Evolutionary conservation across 1,284 basidiomycete genomes (phyloP), one percentile per base, ranked within the genome.

Genomic region (Rhodotorula sp.): DNA sequence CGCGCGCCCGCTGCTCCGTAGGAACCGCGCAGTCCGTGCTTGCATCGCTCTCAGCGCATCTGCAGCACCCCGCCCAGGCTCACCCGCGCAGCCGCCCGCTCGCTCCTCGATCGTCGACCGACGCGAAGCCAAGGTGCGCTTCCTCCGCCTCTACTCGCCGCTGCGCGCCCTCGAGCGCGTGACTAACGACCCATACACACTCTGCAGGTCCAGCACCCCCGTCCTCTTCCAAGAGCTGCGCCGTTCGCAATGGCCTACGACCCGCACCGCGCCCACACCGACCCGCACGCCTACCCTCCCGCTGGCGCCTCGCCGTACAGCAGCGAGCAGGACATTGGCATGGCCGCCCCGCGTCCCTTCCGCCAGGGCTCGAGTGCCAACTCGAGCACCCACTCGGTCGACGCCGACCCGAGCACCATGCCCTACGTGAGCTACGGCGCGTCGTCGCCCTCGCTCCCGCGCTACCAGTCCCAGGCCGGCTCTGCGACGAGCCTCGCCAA

Each of bases 371-470:
- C 70, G 37, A 73, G 71, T 22, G 68, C 71, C 48, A 72, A 69
- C 61, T 71, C 69, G 64, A 64, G 60, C 51, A 61, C 61, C 19
- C 60, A 69, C 57, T 74, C 72, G 61, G 55, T 63, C 70, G 65
- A 67, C 39, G 22, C 44, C 46, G 70, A 70, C 39, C 62, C 58
- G 41, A 25, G 22, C 39, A 46, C 56, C 32, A 68, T 72, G 66
- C 67, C 71, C 19, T 72, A 72, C 60, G 68, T 67, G 58, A 67
- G 64, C 72, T 72, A 74, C 61, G 64, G 54, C 53, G 9, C 50
- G 50, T 74, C 73, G 50, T 39, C 58, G n/a, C 76, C 76, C 13
- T 74, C 72, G 36, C 68, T 77, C 54, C 77, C 77, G 37, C 69
- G 77, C 51, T 78, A 78, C 70, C 69, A 70, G 56, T 71, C 73